Base-by-base conservation (phyloP, 1,139 yeast species). In the Yamadazyma pseudoaaseri region DNA sequence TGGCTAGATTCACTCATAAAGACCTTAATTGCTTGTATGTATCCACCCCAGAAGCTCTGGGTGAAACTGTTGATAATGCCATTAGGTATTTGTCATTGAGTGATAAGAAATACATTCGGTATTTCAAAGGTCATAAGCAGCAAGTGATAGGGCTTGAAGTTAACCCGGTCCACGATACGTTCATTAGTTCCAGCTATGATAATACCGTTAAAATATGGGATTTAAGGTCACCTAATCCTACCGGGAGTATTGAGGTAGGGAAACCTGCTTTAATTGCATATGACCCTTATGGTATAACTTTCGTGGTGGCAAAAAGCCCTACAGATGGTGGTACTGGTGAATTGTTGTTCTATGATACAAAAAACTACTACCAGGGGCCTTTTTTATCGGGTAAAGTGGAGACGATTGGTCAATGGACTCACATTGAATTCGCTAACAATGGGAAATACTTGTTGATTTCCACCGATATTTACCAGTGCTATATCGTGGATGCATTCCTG, bases 131-230 rank as follows among this genome's bases (percentile, higher is more conserved):
- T 2, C 99, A 92, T 56, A 79, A 79, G 34, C 83, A 75, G 14
- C 74, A 78, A 42, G 97, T 92, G 9, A 73, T 76, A 2, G 70
- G 77, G 6, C 59, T 92, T 5, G 89, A 86, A 51, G 78, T 89
- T 44, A 76, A 82, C 28, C 97, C 97, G 0, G 62, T 79, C 3
- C 70, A 75, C 36, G 90, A 86, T 49, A 60, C 74, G 9, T 77
- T 89, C 46, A 48, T 87, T 6, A 78, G 90, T 20, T 71, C 92
- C 0, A 74, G 95, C 2, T 56, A 72, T 39, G 99, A 94, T 55
- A 74, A 82, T 35, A 79, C 96, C 0, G 86, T 89, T 3, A 76
- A 94, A 44, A 45, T 86, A 6, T 92, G 98, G 98, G 97, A 92
- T 54, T 55, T 85, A 27, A 65, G 90, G 44, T 64, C 82, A 0